Evolutionary conservation across 129 eudicot genomes (phyloP).

Genomic region (Logfia minima): DNA sequence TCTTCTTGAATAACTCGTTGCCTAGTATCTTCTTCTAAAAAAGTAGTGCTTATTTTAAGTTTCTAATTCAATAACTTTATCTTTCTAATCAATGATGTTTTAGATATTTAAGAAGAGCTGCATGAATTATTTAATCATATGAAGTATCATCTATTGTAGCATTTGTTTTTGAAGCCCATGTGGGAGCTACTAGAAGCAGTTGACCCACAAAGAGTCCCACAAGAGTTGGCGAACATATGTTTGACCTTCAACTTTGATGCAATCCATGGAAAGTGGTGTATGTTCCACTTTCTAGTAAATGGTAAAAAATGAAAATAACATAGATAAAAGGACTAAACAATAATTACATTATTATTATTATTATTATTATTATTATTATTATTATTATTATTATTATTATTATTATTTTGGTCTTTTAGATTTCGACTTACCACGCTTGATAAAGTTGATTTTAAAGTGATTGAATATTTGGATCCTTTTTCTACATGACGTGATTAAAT

Average conservation of each 20-base stretch:
- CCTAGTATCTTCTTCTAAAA: neutral
- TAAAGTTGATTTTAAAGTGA: neutral
- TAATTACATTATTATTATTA: no score
- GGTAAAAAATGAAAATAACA: neutral
- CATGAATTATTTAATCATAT: neutral
- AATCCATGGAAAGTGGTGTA: conserved; percentile 25
- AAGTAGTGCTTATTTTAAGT: no score
- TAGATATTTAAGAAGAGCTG: neutral
- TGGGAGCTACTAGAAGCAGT: conserved; percentile 12
- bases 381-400: neutral
- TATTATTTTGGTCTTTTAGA: neutral
- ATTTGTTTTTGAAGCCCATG: neutral
- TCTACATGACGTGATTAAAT: no score
- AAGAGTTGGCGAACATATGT: conserved; percentile 4
- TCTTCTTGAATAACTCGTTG: neutral
- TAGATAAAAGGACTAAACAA: neutral
- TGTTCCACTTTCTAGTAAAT: neutral
- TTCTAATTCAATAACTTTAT: no score
- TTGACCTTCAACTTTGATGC: conserved; percentile 27
- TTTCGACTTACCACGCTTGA: no score
- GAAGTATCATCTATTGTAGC: neutral
- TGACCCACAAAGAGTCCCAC: conserved; percentile 33
- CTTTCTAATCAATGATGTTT: no score
- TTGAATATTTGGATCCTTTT: neutral
- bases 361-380: neutral